These are phyloP conservation scores for Chalciporus chontae DNA, from an alignment of 768 basidiomycete species.

Conservation along the genomic window DNA sequence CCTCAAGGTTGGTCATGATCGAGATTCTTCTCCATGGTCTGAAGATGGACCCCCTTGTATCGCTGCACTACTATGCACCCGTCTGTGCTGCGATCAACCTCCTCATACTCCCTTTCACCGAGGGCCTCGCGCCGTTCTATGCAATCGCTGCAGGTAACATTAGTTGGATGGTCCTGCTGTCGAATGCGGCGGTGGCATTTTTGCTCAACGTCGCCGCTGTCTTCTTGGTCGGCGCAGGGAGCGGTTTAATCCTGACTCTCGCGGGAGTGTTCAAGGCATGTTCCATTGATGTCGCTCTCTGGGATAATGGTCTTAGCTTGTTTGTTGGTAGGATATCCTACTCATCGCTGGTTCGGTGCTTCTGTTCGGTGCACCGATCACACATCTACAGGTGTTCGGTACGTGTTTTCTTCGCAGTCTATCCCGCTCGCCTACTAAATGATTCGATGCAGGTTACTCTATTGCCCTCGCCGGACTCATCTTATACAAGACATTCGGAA, in stretches of 20 bases:
- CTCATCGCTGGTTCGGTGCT: constrained; percentile 89
- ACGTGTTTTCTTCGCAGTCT: constrained; percentile 16
- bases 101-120: constrained; percentile 83
- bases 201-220: constrained; percentile 90
- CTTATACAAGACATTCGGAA: constrained; percentile 76
- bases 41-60: constrained; percentile 97
- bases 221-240: constrained; percentile 86
- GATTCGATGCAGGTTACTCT: constrained; percentile 63
- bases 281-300: background rate
- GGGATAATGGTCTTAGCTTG: background rate
- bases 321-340: constrained; percentile 71
- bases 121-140: constrained; percentile 84
- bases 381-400: constrained; percentile 83
- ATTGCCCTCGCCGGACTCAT: constrained; percentile 84
- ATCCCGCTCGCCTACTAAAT: background rate
- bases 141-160: constrained; percentile 50
- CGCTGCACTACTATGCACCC: constrained; percentile 94
- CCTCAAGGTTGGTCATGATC: constrained; percentile 93
- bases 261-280: constrained; percentile 90
- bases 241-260: constrained; percentile 85
- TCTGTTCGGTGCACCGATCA: constrained; percentile 76
- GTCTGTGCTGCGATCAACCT: constrained; percentile 92
- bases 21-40: constrained; percentile 90
- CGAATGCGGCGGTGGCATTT: constrained; percentile 88
- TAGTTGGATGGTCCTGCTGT: constrained; percentile 68